phyloP scores from a whole-genome alignment of 2,329 filamentous ascomycete genomes.

The Dothistroma septosporum region DNA sequence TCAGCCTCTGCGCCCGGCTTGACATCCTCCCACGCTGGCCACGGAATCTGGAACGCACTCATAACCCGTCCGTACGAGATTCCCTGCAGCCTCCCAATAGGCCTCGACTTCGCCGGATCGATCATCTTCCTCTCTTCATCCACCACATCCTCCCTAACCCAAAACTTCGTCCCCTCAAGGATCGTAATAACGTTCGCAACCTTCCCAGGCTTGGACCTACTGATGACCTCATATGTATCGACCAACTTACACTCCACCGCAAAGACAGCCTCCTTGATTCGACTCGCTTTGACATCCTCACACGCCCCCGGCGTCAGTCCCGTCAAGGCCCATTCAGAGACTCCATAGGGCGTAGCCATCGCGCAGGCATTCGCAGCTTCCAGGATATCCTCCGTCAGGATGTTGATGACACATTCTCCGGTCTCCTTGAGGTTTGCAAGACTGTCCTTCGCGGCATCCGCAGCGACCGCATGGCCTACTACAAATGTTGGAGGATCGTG shows the following conservation, averaged over 20 bases:
- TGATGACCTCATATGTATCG: slow-evolving; percentile 63
- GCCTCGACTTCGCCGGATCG: slow-evolving; percentile 64
- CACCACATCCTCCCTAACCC: slow-evolving; percentile 79
- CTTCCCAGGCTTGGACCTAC: slow-evolving; percentile 61
- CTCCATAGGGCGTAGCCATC: slow-evolving; percentile 68
- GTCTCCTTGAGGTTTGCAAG: slow-evolving; percentile 25
- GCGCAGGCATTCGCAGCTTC: slow-evolving; percentile 56
- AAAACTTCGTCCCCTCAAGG: slow-evolving; percentile 77
- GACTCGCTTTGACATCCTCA: slow-evolving; percentile 59
- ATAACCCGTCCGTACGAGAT: slow-evolving; percentile 71
- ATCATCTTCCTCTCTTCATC: slow-evolving; percentile 68
- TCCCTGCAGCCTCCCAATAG: slow-evolving; percentile 73
- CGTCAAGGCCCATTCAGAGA: slow-evolving; percentile 70
- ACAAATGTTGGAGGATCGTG: slow-evolving; percentile 23
- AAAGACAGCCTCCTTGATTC: slow-evolving; percentile 76
- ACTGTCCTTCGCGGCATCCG: slow-evolving; percentile 20
- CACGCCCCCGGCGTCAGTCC: slow-evolving; percentile 66
- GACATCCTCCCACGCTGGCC: slow-evolving; percentile 45
- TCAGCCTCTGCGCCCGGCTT: slow-evolving; percentile 47
- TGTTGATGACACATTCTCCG: slow-evolving; percentile 25
- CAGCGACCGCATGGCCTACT: slow-evolving; percentile 17
- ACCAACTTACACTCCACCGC: slow-evolving; percentile 56
- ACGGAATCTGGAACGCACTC: slow-evolving; percentile 65
- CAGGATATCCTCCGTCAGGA: slow-evolving; percentile 21
- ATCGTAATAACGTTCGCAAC: slow-evolving; percentile 54